A percentile compares a stretch with the other conserved stretches of the same genome.
These are phyloP conservation scores for Pleochaeta shiraiana DNA, from an alignment of 2,329 filamentous ascomycete species.

Conservation along the genomic window DNA sequence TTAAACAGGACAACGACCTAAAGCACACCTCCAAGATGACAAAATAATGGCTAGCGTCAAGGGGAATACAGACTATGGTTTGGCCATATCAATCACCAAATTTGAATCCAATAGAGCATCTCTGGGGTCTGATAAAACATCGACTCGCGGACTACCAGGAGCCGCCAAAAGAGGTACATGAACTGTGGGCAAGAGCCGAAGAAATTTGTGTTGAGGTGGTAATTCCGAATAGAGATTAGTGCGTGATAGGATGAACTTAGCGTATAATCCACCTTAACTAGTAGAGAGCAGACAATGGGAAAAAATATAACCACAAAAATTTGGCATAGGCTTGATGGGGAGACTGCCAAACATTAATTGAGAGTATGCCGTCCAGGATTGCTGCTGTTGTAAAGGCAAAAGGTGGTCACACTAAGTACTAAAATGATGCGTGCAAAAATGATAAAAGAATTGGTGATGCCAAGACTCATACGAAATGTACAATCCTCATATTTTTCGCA, in stretches of 20 bases:
- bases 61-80: neutral
- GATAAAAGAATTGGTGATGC: neutral
- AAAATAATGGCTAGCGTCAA: neutral
- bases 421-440: neutral
- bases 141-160: too few species aligned
- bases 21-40: neutral
- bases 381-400: neutral
- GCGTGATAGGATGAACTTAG: too few species aligned
- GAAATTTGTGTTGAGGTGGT: too few species aligned
- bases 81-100: too few species aligned
- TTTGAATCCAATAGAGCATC: too few species aligned
- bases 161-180: too few species aligned
- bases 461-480: neutral
- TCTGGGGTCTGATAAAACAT: too few species aligned
- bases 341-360: neutral
- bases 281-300: too few species aligned
- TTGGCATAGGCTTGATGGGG: neutral
- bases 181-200: too few species aligned
- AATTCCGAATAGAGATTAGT: too few species aligned
- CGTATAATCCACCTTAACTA: too few species aligned
- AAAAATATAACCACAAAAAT: too few species aligned
- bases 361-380: neutral
- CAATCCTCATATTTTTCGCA: neutral
- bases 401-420: neutral
- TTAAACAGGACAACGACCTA: neutral